These are phyloP conservation scores for Margaritispora aquatica DNA, from an alignment of 495 filamentous ascomycete genomes.

Conservation along the genomic window DNA sequence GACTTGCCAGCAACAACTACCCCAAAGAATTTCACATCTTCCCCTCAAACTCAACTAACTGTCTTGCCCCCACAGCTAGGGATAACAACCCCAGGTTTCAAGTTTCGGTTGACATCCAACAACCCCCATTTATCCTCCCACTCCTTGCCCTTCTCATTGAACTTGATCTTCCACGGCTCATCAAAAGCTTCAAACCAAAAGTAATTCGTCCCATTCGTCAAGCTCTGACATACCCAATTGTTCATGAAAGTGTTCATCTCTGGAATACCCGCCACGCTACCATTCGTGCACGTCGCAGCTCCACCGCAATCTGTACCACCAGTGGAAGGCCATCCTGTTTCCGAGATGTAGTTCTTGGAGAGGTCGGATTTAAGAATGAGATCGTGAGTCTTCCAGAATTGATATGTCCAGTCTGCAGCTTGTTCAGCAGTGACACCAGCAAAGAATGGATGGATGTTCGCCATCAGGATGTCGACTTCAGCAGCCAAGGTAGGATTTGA, in stretches of 20 bases:
- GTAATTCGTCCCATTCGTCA: slow-evolving; percentile 79
- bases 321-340: slow-evolving; percentile 86
- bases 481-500: slow-evolving; percentile 45
- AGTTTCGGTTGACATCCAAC: slow-evolving; percentile 76
- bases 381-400: slow-evolving; percentile 68
- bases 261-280: slow-evolving; percentile 69
- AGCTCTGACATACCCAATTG: slow-evolving; percentile 74
- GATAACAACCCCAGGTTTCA: slow-evolving; percentile 82
- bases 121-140: slow-evolving; percentile 98
- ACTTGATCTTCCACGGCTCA: slow-evolving; percentile 85
- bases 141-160: slow-evolving; percentile 59
- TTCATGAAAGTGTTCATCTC: slow-evolving; percentile 86
- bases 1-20: no score
- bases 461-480: slow-evolving; percentile 83
- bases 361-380: slow-evolving; percentile 53
- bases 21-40: no score
- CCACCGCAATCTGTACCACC: slow-evolving; percentile 77
- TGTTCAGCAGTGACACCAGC: slow-evolving; percentile 62
- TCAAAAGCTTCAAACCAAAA: slow-evolving; percentile 98
- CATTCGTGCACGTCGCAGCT: slow-evolving; percentile 47
- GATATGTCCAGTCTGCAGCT: slow-evolving; percentile 77
- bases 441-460: slow-evolving; percentile 97
- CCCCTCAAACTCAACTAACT: slow-evolving; percentile 33
- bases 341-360: slow-evolving; percentile 68
- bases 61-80: slow-evolving; percentile 82